A percentile compares a stretch with the other conserved stretches of the same genome.
phyloP scores from a whole-genome alignment of 176 grass and related monocot genomes.

The Metroxylon sagu region DNA sequence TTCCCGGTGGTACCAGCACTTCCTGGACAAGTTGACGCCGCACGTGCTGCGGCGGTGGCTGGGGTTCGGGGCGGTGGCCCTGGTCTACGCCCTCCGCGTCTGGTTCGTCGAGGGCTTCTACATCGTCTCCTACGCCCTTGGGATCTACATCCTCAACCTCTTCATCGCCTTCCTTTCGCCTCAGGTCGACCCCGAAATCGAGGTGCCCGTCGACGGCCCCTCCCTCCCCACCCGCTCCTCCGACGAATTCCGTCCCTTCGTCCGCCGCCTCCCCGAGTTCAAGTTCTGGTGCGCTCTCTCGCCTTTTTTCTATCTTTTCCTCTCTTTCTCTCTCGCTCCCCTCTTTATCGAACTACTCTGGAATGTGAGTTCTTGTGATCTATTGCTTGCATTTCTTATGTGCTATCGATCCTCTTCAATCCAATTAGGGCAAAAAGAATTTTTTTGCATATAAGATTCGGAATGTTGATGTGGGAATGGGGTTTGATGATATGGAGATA shows the following conservation, averaged over 20 bases:
- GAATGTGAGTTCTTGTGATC: too few species aligned
- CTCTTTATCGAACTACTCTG: too few species aligned
- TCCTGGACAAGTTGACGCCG: constrained; percentile 61
- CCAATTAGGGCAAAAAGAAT: too few species aligned
- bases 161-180: constrained; percentile 76
- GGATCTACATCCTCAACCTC: constrained; percentile 66
- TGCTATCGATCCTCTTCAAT: too few species aligned
- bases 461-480: too few species aligned
- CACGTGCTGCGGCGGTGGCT: constrained; percentile 57
- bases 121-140: constrained; percentile 73
- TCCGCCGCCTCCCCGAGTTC: constrained; percentile 80
- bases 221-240: constrained; percentile 52
- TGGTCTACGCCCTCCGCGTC: constrained; percentile 49
- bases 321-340: not conserved
- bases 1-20: constrained; percentile 57
- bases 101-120: constrained; percentile 66
- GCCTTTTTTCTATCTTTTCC: not conserved
- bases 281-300: constrained; percentile 55
- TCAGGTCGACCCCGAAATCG: constrained; percentile 67
- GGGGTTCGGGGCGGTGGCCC: constrained; percentile 27
- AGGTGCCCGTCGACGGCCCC: constrained; percentile 31
- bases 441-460: too few species aligned
- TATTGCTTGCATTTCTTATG: too few species aligned
- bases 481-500: too few species aligned
- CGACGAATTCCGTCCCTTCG: constrained; percentile 74